Evolutionary conservation across 768 basidiomycete genomes (phyloP).

Genomic region (Lepiota brunneoincarnata): DNA sequence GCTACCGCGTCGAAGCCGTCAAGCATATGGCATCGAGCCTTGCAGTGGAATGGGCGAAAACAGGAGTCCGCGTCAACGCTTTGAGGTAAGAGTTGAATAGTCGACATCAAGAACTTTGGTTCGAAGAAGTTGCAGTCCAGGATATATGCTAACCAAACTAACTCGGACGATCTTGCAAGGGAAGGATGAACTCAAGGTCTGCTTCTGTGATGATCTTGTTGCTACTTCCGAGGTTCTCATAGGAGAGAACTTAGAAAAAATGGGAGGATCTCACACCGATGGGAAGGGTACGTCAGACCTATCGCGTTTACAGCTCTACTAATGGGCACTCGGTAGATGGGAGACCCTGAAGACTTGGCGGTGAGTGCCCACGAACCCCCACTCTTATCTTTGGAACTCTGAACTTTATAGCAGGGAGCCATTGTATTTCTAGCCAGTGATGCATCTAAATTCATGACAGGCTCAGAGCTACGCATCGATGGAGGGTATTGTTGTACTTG

Average conservation of each 20-base stretch:
- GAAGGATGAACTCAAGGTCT: constrained; percentile 72
- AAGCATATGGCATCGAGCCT: constrained; percentile 92
- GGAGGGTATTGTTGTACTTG: constrained; percentile 83
- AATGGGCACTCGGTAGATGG: constrained; percentile 54
- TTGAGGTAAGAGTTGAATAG: constrained; percentile 48
- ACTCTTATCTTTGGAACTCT: constrained; percentile 7
- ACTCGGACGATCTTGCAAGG: constrained; percentile 79
- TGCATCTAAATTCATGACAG: constrained; percentile 88
- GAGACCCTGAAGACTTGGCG: constrained; percentile 88
- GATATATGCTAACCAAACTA: constrained; percentile 92
- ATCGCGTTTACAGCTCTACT: not conserved
- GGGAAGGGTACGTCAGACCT: constrained; percentile 59
- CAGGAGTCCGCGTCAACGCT: constrained; percentile 82
- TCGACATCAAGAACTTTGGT: not conserved
- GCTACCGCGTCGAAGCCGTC: constrained; percentile 53
- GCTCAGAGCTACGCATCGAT: constrained; percentile 81
- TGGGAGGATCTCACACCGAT: constrained; percentile 87
- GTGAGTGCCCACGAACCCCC: constrained; percentile 34
- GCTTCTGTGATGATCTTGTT: constrained; percentile 11
- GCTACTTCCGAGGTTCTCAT: constrained; percentile 6
- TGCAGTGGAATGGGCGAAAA: constrained; percentile 95
- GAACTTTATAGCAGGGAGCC: constrained; percentile 54
- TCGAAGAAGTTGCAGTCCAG: constrained; percentile 51
- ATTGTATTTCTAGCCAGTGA: constrained; percentile 90
- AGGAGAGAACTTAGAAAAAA: constrained; percentile 52